Percentiles rank a stretch among this genome's conserved stretches.
phyloP scores from a whole-genome alignment of 495 filamentous ascomycete species.

The Penicillium dipodomyicola region DNA sequence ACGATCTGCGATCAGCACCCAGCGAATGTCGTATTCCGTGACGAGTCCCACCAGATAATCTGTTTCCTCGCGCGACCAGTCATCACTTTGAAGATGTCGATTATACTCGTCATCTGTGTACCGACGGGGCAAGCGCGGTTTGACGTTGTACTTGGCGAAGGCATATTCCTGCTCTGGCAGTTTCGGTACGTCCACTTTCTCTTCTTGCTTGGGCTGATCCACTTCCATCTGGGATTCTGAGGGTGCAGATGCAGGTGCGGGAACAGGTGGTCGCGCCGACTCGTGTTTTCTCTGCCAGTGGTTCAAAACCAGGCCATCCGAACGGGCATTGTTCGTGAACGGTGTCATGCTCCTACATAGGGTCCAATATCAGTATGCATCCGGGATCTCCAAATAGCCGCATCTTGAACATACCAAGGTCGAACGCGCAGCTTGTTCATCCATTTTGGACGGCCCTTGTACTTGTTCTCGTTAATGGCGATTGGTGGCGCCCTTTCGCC shows the following conservation, averaged over 20 bases:
- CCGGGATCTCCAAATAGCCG: not conserved
- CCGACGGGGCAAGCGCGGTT: slow-evolving; percentile 62
- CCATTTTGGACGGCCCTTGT: slow-evolving; percentile 61
- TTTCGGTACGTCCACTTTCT: slow-evolving; percentile 36
- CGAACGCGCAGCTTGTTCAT: slow-evolving; percentile 53
- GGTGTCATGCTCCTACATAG: slow-evolving; percentile 48
- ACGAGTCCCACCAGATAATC: slow-evolving; percentile 79
- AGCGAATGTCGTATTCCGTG: slow-evolving; percentile 77
- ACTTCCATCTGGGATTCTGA: slow-evolving; percentile 44
- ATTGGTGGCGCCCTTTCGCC: slow-evolving; percentile 69
- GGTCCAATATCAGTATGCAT: slow-evolving; percentile 4
- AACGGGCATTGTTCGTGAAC: slow-evolving; percentile 60
- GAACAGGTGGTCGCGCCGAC: slow-evolving; percentile 33
- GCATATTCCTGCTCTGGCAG: slow-evolving; percentile 42
- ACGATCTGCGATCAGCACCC: slow-evolving; percentile 88
- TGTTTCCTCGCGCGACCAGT: slow-evolving; percentile 91
- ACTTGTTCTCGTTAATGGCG: slow-evolving; percentile 63
- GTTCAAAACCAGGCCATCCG: slow-evolving; percentile 54
- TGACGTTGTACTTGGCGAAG: slow-evolving; percentile 80
- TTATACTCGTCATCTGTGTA: slow-evolving; percentile 89
- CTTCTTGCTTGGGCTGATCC: slow-evolving; percentile 32
- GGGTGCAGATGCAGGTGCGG: slow-evolving; percentile 18
- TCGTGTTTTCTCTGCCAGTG: slow-evolving; percentile 61
- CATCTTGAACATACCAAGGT: slow-evolving; percentile 46
- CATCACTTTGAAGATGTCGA: slow-evolving; percentile 61